These are phyloP conservation scores for Mycena galericulata DNA, from an alignment of 768 basidiomycete genomes.

Conservation along the genomic window DNA sequence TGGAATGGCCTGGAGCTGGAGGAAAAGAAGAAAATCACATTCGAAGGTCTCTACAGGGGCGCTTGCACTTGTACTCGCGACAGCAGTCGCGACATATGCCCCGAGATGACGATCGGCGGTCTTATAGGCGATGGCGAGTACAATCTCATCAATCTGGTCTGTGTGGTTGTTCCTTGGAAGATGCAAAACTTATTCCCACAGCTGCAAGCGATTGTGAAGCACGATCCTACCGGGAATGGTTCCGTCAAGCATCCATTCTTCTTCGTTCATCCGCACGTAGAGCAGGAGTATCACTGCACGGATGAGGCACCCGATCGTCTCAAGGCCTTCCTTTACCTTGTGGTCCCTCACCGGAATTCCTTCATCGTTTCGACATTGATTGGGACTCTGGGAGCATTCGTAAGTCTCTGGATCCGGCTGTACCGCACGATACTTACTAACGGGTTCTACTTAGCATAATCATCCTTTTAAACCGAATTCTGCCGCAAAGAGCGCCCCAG, in stretches of 20 bases:
- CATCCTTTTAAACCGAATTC: background rate
- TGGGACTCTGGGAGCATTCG: background rate
- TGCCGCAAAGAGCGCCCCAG: background rate
- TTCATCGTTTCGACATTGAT: background rate
- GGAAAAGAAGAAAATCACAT: slow-evolving; percentile 1
- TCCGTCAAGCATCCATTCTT: slow-evolving; percentile 8
- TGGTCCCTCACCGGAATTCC: background rate
- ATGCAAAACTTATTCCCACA: background rate
- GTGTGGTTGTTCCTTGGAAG: background rate
- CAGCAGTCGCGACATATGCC: slow-evolving; percentile 10
- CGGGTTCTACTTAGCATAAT: background rate
- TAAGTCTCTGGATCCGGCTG: background rate
- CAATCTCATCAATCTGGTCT: slow-evolving; percentile 12
- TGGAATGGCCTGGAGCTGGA: background rate
- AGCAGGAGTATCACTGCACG: background rate
- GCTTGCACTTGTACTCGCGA: slow-evolving; percentile 1
- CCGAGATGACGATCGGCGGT: slow-evolving; percentile 21
- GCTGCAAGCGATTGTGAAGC: background rate
- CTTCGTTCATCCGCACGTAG: slow-evolving; percentile 3
- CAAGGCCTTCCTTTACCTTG: background rate
- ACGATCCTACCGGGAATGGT: slow-evolving; percentile 20
- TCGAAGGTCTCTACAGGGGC: slow-evolving; percentile 24
- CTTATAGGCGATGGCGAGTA: slow-evolving; percentile 21
- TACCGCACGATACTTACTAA: background rate
- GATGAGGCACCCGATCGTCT: background rate